A percentile compares a stretch with the other conserved stretches of the same genome.
phyloP scores from a whole-genome alignment of 208 protist genomes.

The Leishmania aethiopica region DNA sequence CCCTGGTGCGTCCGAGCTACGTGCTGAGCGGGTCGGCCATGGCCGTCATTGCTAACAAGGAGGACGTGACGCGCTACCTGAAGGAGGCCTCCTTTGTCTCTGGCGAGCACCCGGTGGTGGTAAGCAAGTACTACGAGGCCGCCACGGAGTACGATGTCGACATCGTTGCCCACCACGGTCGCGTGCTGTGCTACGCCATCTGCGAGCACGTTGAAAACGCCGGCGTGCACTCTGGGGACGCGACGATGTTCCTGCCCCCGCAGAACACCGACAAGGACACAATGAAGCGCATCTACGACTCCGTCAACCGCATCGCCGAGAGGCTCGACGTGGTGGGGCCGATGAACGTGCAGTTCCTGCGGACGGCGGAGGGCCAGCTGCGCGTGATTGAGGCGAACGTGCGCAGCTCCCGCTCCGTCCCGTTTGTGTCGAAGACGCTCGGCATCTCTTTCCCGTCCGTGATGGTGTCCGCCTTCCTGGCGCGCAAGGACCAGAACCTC shows the following conservation, averaged over 20 bases:
- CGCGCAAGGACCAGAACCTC: constrained; percentile 67
- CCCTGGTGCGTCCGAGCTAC: constrained; percentile 96
- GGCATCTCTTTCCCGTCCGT: constrained; percentile 94
- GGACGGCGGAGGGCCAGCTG: constrained; percentile 94
- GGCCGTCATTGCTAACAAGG: constrained; percentile 93
- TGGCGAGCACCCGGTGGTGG: constrained; percentile 94
- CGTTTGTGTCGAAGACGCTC: constrained; percentile 97
- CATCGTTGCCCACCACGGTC: constrained; percentile 96
- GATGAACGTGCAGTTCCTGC: constrained; percentile 99
- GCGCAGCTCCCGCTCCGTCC: constrained; percentile 97
- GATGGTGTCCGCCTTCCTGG: constrained; percentile 87
- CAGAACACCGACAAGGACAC: constrained; percentile 85
- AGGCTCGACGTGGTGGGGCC: constrained; percentile 95
- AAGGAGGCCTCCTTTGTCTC: constrained; percentile 90
- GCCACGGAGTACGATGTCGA: constrained; percentile 99
- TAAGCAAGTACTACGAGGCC: constrained; percentile 97
- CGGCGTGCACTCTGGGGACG: constrained; percentile 97
- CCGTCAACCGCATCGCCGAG: constrained; percentile 89
- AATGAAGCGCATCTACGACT: constrained; percentile 84
- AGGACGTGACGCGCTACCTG: constrained; percentile 95
- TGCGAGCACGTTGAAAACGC: constrained; percentile 99
- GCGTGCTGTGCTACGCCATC: constrained; percentile 96
- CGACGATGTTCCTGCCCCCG: constrained; percentile 96
- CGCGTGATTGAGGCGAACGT: constrained; percentile 98
- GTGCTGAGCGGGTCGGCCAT: constrained; percentile 98